Conservation (phyloP, 345 rosid genomes). For the Eucalyptus curtisii region DNA sequence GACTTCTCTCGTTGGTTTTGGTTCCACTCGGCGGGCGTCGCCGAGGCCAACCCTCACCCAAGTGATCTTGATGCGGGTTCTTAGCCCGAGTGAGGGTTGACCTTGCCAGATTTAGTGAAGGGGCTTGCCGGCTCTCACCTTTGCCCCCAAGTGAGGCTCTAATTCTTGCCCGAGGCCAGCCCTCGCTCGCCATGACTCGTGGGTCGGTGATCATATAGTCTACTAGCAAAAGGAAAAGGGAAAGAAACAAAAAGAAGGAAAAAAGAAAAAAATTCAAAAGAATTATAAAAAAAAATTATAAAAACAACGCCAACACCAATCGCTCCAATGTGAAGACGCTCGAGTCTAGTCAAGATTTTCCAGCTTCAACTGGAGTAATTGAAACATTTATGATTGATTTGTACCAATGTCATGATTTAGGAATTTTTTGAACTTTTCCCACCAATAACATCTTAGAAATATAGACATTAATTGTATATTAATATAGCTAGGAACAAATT, state of each 20-base stretch:
- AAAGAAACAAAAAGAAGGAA: fast-evolving
- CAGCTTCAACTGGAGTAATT: no score
- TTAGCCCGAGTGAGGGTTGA: not conserved
- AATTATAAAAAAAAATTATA: no score
- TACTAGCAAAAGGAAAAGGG: not conserved
- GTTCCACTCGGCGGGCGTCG: fast-evolving
- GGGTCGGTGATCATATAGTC: fast-evolving
- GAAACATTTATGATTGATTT: not conserved
- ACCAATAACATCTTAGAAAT: not conserved
- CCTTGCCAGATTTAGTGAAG: no score
- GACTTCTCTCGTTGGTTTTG: not conserved
- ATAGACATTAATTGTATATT: not conserved
- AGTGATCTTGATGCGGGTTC: not conserved
- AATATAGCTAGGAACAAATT: not conserved
- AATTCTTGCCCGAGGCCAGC: no score
- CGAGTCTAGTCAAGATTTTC: no score
- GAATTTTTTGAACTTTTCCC: not conserved
- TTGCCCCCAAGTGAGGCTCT: no score
- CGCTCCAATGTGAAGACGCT: no score
- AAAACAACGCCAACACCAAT: no score
- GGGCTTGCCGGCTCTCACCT: not conserved
- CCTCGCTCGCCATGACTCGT: no score
- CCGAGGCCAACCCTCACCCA: not conserved
- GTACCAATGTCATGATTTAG: not conserved
- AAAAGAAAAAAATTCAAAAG: no score